Base-by-base conservation (phyloP, 106 monocot species). In the Xerophyta viscosa region DNA sequence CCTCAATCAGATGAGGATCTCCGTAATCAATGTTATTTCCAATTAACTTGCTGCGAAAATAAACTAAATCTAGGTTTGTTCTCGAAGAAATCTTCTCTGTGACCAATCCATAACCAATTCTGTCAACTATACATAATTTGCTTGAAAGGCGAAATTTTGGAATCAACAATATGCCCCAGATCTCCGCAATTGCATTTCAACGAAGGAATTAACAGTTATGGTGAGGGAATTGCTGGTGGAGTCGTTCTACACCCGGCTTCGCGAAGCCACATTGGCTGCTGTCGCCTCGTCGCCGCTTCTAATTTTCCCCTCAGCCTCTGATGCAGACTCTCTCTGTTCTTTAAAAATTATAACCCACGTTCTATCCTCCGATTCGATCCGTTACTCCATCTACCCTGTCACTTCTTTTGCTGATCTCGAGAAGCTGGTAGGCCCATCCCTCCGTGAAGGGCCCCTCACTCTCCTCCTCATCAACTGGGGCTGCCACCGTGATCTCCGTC, bases 391-490 rank as follows among this genome's bases (percentile, higher is more conserved):
- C 20, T 92, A 87, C 31, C 92, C 87, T 0, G 83, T 92, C 14
- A 70, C 87, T 17, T 87, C 86, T 0, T 76, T 83, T 29, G 20
- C 33, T 20, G 80, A 79, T 12, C 60, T 83, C 65, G 57, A 64
- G 15, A 67, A 60, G 31, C 50, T 53, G 15, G 71, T 52, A 1
- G 65, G 62, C 13, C 19, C 73, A 6, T 62, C 25, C 31, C 26
- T 75, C 54, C 71, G 57, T 36, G 33, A 36, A 5, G 33, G 33
- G 11, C 64, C 64, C 5, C 58, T 78, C 0, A 48, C 70, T 26
- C 25, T 93, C 8, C 71, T 93, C 29, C 63, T 87, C 28, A 72
- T 92, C 24, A 87, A 87, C 21, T 92, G 86, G 87, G 87, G 87
- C 31, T 83, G 83, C 66, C 78, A 79, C 56, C 71, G 80, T 19